Evolutionary conservation across 257 asterid genomes (phyloP).

Genomic region (Capsicum pubescens): DNA sequence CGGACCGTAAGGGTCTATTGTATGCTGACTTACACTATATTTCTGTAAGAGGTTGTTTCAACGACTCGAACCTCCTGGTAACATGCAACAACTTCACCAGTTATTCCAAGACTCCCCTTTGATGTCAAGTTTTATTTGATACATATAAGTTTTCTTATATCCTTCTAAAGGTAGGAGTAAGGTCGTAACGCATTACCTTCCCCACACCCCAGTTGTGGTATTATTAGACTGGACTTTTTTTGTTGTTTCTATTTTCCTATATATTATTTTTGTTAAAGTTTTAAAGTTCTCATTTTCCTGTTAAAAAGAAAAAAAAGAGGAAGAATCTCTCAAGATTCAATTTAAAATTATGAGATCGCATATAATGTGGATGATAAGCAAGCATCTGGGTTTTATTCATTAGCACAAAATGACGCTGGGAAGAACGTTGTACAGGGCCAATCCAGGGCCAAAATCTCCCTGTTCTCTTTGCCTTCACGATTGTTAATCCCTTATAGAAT

Average conservation of each 20-base stretch:
- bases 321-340: not conserved
- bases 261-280: not conserved
- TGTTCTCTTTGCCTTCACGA: not conserved
- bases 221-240: not conserved
- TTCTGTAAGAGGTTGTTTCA: too few species aligned
- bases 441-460: not conserved
- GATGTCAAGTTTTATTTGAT: too few species aligned
- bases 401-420: conserved; percentile 23
- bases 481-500: not conserved
- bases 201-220: not conserved
- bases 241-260: not conserved
- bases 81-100: too few species aligned
- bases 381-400: not conserved
- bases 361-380: not conserved
- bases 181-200: not conserved
- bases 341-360: not conserved
- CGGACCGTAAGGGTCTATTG: too few species aligned
- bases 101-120: too few species aligned
- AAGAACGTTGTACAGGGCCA: conserved; percentile 2
- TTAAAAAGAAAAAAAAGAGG: not conserved
- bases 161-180: not conserved
- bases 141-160: not conserved
- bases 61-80: too few species aligned
- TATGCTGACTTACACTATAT: too few species aligned
- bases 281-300: not conserved